Evolutionary conservation across 352 stramenopile species (phyloP).

Genomic region (Thalassiosira mediterranea): DNA sequence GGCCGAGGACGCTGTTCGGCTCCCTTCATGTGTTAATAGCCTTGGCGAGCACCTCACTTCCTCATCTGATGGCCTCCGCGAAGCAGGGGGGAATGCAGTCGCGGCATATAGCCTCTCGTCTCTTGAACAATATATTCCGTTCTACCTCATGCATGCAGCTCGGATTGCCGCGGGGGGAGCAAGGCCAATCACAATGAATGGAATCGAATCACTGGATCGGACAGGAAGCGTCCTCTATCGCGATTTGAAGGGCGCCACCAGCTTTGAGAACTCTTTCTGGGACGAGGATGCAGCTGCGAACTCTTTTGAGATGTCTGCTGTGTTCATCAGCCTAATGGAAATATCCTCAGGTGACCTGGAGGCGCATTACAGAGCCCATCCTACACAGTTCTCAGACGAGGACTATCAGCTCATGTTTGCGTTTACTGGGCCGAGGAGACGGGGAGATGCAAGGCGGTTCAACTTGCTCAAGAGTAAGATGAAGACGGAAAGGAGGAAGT

Average conservation of each 20-base stretch:
- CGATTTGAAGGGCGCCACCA: slow-evolving; percentile 78
- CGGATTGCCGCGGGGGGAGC: slow-evolving; percentile 68
- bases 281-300: slow-evolving; percentile 75
- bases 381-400: slow-evolving; percentile 68
- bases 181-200: slow-evolving; percentile 75
- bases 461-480: slow-evolving; percentile 67
- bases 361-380: slow-evolving; percentile 70
- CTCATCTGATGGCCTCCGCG: slow-evolving; percentile 74
- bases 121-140: slow-evolving; percentile 81
- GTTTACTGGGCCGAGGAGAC: slow-evolving; percentile 71
- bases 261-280: slow-evolving; percentile 83
- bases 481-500: slow-evolving; percentile 39
- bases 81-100: slow-evolving; percentile 79
- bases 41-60: slow-evolving; percentile 78
- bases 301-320: slow-evolving; percentile 78
- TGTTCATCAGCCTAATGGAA: slow-evolving; percentile 82
- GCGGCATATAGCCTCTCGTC: slow-evolving; percentile 78
- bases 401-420: slow-evolving; percentile 82
- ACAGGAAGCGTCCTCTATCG: slow-evolving; percentile 79
- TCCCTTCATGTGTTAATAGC: slow-evolving; percentile 81
- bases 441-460: slow-evolving; percentile 67
- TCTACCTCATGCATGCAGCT: slow-evolving; percentile 78
- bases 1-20: slow-evolving; percentile 73
- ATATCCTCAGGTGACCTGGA: slow-evolving; percentile 75
- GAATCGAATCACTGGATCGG: slow-evolving; percentile 76